Evolutionary conservation across 23 red algal genomes (phyloP), one percentile per base, ranked within the genome.

Genomic region (Agarophyton chilense): DNA sequence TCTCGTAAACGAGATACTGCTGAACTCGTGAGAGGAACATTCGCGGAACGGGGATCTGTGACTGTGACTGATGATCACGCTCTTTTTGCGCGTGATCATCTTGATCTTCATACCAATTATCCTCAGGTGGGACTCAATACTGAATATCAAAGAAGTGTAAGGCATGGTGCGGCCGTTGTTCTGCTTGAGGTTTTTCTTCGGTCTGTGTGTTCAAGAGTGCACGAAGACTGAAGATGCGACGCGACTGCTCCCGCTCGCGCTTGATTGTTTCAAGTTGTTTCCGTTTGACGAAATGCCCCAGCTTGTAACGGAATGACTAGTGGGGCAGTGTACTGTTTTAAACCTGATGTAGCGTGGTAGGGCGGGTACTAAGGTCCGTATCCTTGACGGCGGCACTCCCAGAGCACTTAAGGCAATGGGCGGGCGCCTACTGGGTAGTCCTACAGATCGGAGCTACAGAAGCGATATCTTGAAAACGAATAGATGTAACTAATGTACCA

Each of bases 1-100:
- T 39, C 79, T n/a, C 73, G 61, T 9, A 94, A 43, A 11, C 91
- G 64, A 18, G 36, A 41, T 36, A 85, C 35, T 40, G 91, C 80
- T 28, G 75, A 38, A 2, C 21, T 32, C 35, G 91, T 87, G 12
- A 94, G 55, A 10, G 80, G 63, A 3, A 81, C 80, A 61, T 79
- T 80, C 25, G 81, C 71, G 43, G 91, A 94, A 2, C 72, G 19
- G 36, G 65, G 65, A 89, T 89, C 78, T 7, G 47, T 51, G 24
- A 92, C 89, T 11, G 78, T 83, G 11, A 82, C 16, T 9, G 68
- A 43, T 0, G 41, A 49, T 43, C 41, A 19, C 43, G 68, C 10
- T 74, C 40, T 28, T 28, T 54, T 56, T 22, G 21, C 4, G 51
- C 21, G 50, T 18, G 56, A 36, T 87, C 62, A 47, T 72, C 41